phyloP scores from a whole-genome alignment of 805 yeast genomes.

The Brettanomyces nanus region DNA sequence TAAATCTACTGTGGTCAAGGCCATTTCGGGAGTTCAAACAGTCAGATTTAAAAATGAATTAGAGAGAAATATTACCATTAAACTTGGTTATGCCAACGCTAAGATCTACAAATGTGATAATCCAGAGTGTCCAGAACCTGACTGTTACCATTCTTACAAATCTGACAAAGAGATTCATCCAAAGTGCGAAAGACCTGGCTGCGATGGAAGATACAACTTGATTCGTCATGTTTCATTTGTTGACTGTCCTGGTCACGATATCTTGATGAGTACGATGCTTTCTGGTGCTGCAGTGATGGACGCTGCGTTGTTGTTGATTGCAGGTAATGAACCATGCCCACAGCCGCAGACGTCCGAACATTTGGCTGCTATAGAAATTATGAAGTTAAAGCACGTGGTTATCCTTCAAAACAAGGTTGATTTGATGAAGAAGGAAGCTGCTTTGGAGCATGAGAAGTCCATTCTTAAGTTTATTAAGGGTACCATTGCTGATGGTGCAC shows the following conservation, averaged over 20 bases:
- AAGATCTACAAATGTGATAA: slow-evolving; percentile 91
- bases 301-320: slow-evolving; percentile 91
- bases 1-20: slow-evolving; percentile 95
- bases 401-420: slow-evolving; percentile 97
- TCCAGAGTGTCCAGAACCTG: slow-evolving; percentile 84
- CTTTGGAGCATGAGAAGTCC: slow-evolving; percentile 90
- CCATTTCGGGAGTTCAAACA: slow-evolving; percentile 97
- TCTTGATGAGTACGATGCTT: slow-evolving; percentile 99
- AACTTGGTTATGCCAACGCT: slow-evolving; percentile 98
- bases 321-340: slow-evolving; percentile 99
- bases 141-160: slow-evolving; percentile 88
- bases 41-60: slow-evolving; percentile 98
- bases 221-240: slow-evolving; percentile 97
- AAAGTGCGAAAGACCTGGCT: slow-evolving; percentile 80
- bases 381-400: slow-evolving; percentile 95
- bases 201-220: slow-evolving; percentile 80
- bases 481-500: slow-evolving; percentile 98
- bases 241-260: slow-evolving; percentile 99
- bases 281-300: slow-evolving; percentile 99
- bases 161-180: slow-evolving; percentile 94
- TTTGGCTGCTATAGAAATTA: slow-evolving; percentile 98
- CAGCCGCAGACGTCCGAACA: slow-evolving; percentile 99
- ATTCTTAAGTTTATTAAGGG: slow-evolving; percentile 91
- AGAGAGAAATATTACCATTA: slow-evolving; percentile 98
- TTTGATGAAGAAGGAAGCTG: slow-evolving; percentile 95